These are phyloP conservation scores for Rhizophagus sp. DNA, from an alignment of 192 early-diverging fungal genomes.

Conservation along the genomic window DNA sequence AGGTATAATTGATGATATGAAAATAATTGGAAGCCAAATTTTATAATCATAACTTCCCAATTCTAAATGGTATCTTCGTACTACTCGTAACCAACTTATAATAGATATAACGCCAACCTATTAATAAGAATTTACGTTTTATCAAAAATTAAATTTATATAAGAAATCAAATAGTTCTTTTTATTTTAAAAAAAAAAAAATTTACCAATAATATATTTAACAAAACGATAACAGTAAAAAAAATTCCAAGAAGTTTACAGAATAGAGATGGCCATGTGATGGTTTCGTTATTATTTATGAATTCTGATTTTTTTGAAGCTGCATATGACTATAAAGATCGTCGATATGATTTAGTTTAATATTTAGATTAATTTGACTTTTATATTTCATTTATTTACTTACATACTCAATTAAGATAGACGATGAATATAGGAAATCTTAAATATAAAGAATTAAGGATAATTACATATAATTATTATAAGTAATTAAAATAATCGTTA, in stretches of 20 bases:
- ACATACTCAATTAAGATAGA: neutral
- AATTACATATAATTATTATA: too few relatives aligned
- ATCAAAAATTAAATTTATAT: too few relatives aligned
- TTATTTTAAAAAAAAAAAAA: too few relatives aligned
- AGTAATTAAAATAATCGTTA: neutral
- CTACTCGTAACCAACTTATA: neutral
- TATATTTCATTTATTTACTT: neutral
- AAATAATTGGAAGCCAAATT: neutral
- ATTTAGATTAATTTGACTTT: too few relatives aligned
- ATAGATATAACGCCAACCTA: neutral
- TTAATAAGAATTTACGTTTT: too few relatives aligned
- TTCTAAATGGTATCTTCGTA: neutral
- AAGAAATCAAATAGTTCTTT: too few relatives aligned
- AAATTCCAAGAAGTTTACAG: neutral
- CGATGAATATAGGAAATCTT: neutral
- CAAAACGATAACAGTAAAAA: neutral
- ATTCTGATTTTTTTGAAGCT: too few relatives aligned
- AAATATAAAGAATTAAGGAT: neutral
- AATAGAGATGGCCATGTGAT: neutral
- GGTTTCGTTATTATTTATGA: neutral
- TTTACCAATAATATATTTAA: neutral
- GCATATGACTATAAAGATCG: too few relatives aligned
- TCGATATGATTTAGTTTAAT: too few relatives aligned
- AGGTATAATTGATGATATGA: neutral
- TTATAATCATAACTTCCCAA: conserved; percentile 5